Evolutionary conservation across 768 basidiomycete genomes (phyloP).

Genomic region (Pleurotus ostreatus): DNA sequence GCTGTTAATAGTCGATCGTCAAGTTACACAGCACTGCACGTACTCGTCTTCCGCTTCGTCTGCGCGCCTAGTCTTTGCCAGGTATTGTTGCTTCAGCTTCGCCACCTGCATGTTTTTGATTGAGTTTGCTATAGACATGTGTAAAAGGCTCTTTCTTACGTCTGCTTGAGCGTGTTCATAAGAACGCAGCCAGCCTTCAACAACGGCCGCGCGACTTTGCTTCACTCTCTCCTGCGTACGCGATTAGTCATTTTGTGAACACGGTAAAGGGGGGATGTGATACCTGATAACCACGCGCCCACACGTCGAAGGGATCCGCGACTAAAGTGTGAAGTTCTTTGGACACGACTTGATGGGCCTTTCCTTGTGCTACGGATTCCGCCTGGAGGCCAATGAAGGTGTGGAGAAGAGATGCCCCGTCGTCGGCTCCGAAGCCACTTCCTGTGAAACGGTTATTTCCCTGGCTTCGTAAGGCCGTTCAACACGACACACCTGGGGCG

Average conservation of each 20-base stretch:
- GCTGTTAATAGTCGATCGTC: conserved; percentile 12
- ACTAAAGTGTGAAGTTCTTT: conserved; percentile 74
- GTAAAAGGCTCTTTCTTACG: background rate
- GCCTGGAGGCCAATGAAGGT: conserved; percentile 77
- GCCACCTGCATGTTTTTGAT: conserved; percentile 30
- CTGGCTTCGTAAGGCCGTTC: background rate
- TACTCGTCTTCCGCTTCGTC: conserved; percentile 96
- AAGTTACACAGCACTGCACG: conserved; percentile 24
- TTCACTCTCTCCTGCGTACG: conserved; percentile 52
- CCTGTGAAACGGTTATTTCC: conserved; percentile 28
- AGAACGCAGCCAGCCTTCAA: conserved; percentile 63
- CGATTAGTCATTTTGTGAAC: conserved; percentile 10
- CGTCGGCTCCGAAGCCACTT: conserved; percentile 72
- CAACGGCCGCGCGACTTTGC: conserved; percentile 49
- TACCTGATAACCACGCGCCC: conserved; percentile 76
- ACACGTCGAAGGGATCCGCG: conserved; percentile 74
- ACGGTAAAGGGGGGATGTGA: conserved; percentile 13
- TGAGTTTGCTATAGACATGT: background rate
- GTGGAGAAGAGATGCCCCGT: conserved; percentile 78
- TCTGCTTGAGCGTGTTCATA: conserved; percentile 71
- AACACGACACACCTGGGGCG: conserved; percentile 38
- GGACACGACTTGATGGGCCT: conserved; percentile 66
- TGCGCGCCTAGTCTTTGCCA: conserved; percentile 74
- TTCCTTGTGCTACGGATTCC: conserved; percentile 70
- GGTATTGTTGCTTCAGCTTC: conserved; percentile 74